Evolutionary conservation across 371 early-diverging fungal genomes (phyloP).

Genomic region (Mortierella sp.): DNA sequence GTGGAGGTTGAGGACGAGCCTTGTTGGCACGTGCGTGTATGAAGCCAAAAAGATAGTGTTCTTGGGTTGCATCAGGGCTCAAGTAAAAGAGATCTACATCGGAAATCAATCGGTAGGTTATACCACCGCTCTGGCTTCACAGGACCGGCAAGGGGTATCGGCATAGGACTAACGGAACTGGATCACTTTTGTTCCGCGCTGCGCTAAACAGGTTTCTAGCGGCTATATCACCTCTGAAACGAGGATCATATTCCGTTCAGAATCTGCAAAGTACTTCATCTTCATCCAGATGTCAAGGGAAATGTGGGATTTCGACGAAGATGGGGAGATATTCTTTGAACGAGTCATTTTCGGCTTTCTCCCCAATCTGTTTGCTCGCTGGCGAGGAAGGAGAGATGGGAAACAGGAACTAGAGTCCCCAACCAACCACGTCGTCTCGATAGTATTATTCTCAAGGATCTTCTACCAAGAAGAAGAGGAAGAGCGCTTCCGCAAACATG

Average conservation of each 20-base stretch:
- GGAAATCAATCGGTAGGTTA: conserved; percentile 67
- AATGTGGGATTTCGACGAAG: conserved; percentile 97
- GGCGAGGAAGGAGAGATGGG: conserved; percentile 70
- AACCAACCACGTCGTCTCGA: conserved; percentile 95
- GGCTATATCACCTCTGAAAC: conserved; percentile 86
- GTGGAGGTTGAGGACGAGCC: conserved; percentile 86
- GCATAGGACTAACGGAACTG: no score
- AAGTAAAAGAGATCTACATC: conserved; percentile 84
- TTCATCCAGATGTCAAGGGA: conserved; percentile 96
- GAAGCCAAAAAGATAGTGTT: conserved; percentile 80
- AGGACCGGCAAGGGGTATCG: no score
- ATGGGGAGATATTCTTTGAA: conserved; percentile 93
- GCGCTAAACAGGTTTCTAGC: conserved; percentile 59
- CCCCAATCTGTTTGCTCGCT: conserved; percentile 87
- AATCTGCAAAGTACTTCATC: conserved; percentile 92
- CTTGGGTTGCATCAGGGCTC: conserved; percentile 82
- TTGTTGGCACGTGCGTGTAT: conserved; percentile 81
- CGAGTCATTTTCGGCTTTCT: conserved; percentile 90
- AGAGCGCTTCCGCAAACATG: conserved; percentile 59
- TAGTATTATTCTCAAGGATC: conserved; percentile 92
- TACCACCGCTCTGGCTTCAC: no score
- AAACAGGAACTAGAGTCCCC: conserved; percentile 59
- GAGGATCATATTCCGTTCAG: conserved; percentile 91
- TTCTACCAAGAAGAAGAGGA: conserved; percentile 73
- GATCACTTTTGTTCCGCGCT: no score